Base-by-base conservation (phyloP, 1,284 basidiomycete genomes). In the Cystobasidiaceae sp. region DNA sequence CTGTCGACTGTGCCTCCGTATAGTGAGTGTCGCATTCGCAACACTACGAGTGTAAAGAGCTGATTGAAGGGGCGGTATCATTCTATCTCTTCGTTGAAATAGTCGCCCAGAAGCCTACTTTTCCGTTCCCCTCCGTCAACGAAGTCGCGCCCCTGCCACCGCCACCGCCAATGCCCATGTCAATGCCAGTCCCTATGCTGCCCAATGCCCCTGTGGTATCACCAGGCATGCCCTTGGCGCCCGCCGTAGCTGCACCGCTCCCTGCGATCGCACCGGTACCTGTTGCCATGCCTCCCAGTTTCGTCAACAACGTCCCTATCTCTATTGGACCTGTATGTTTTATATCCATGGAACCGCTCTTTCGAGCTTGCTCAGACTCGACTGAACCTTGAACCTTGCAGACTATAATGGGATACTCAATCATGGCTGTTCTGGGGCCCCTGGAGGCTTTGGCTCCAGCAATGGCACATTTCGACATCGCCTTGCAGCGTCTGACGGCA, bases 261-360 rank as follows among this genome's bases (percentile, higher is more conserved):
- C 17, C 50, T 4, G 17, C 41, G 13, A 15, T 52, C 8, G n/a
- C 32, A 9, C 50, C 50, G 19, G 50, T 23, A 19, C 27, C 39
- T 37, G 2, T 41, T 17, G 41, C 51, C 6, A 32, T 17, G n/a
- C 9, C 52, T 21, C 34, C 61, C 3, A 64, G 51, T 23, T 48
- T 64, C 23, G 51, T 64, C 51, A 55, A 64, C 52, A 51, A 56
- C 17, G 56, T 64, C 19, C 61, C 61, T 34, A 37, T 64, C 27
- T 54, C 49, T 27, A 52, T 64, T 9, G 61, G 61, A 19, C 43
- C 61, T 9, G 61, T 64, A 49, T 45, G 61, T 41, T 17, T 19
- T 19, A n/a, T 6, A 50, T 34, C 8, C 1, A n/a, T 34, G 15
- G 1, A 50, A 39, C 11, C 37, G 11, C 37, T n/a, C 37, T 11